Evolutionary conservation across 805 yeast species (phyloP).

Genomic region (Hanseniaspora jakobsenii): DNA sequence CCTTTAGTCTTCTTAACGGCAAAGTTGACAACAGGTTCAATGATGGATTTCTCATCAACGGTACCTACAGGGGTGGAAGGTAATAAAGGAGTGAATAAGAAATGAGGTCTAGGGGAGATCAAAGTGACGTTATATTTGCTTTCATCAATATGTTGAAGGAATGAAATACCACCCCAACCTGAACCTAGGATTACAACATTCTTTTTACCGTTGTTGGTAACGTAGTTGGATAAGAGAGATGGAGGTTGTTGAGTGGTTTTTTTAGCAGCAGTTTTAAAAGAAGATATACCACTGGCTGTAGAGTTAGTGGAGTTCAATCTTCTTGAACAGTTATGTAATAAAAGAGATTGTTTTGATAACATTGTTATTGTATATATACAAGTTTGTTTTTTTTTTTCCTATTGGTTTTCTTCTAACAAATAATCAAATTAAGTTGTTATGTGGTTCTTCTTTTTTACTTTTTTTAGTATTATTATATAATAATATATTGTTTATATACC

Average conservation of each 20-base stretch:
- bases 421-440: too few relatives aligned
- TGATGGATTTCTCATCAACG: slow-evolving; percentile 76
- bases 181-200: slow-evolving; percentile 60
- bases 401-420: too few relatives aligned
- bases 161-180: slow-evolving; percentile 91
- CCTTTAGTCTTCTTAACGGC: slow-evolving; percentile 66
- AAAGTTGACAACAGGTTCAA: slow-evolving; percentile 84
- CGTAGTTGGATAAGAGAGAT: slow-evolving; percentile 12
- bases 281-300: slow-evolving; percentile 11
- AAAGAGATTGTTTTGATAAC: slow-evolving; percentile 12
- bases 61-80: slow-evolving; percentile 94
- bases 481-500: too few relatives aligned
- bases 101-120: slow-evolving; percentile 86
- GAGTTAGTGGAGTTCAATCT: slow-evolving; percentile 12
- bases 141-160: slow-evolving; percentile 74
- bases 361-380: neutral
- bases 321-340: slow-evolving; percentile 3
- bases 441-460: too few relatives aligned
- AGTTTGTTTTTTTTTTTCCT: neutral
- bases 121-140: slow-evolving; percentile 78
- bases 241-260: slow-evolving; percentile 13
- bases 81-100: slow-evolving; percentile 81
- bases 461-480: too few relatives aligned
- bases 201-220: slow-evolving; percentile 28
- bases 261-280: slow-evolving; percentile 13